phyloP scores from a whole-genome alignment of 2,329 filamentous ascomycete species.

The Aspergillus pseudotamarii region DNA sequence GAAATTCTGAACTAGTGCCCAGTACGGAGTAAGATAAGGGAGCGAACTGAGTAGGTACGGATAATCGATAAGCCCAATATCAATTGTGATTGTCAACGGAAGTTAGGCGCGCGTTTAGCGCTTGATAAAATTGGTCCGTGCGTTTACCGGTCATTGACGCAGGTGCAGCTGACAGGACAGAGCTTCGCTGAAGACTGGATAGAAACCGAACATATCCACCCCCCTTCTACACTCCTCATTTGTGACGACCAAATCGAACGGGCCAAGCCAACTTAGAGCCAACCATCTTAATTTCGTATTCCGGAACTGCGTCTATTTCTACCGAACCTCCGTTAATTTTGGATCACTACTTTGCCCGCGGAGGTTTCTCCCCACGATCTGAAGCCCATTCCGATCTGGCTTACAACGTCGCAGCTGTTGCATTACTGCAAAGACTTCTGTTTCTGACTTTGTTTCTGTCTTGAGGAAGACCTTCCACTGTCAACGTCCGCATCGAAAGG shows the following conservation, averaged over 20 bases:
- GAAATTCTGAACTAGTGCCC: background rate
- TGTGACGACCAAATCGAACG: background rate
- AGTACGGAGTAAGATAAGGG: background rate
- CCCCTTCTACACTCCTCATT: background rate
- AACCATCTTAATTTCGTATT: background rate
- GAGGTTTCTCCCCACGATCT: background rate
- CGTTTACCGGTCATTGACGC: background rate
- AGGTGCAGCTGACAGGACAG: background rate
- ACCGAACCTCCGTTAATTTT: background rate
- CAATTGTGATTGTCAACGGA: too few relatives aligned
- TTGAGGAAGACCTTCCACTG: background rate
- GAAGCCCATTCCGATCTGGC: background rate
- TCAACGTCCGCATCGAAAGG: conserved; percentile 9
- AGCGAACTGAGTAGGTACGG: background rate
- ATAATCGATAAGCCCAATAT: background rate
- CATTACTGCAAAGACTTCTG: background rate
- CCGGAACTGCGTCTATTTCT: background rate
- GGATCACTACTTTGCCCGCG: background rate
- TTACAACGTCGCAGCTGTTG: background rate
- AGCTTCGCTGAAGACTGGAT: conserved; percentile 2
- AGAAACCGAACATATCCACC: background rate
- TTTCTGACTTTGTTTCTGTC: background rate
- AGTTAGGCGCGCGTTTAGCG: background rate
- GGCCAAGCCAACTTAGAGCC: background rate
- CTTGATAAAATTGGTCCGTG: background rate